Evolutionary conservation across 129 eudicot species (phyloP).

Genomic region (Solidago caesia): DNA sequence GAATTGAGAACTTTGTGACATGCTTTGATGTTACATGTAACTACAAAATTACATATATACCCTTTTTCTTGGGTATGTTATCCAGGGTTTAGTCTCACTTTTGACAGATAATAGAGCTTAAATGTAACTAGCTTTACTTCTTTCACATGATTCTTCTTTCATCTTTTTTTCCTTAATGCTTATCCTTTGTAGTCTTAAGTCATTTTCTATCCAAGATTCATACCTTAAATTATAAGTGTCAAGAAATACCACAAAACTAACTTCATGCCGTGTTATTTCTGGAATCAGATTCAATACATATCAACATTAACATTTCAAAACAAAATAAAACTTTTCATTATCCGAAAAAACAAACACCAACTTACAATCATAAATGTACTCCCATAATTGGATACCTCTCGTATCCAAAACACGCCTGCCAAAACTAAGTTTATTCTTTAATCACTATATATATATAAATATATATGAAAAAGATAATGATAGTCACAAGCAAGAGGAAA

Average conservation of each 20-base stretch:
- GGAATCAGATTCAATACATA: slow-evolving; percentile 10
- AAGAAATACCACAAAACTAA: slow-evolving; percentile 10
- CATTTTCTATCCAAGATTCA: slow-evolving; percentile 30
- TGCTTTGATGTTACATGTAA: slow-evolving; percentile 33
- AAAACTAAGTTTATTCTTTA: slow-evolving; percentile 34
- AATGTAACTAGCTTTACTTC: slow-evolving; percentile 23
- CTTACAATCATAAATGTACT: slow-evolving; percentile 36
- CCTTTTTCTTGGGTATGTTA: slow-evolving; percentile 21
- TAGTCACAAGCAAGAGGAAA: slow-evolving; percentile 27
- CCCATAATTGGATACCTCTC: slow-evolving; percentile 29
- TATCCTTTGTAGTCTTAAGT: slow-evolving; percentile 32
- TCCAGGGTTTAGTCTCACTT: slow-evolving; percentile 21
- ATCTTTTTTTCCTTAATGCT: slow-evolving; percentile 25
- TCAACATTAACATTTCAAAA: slow-evolving; percentile 19
- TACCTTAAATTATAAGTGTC: slow-evolving; percentile 10
- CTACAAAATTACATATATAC: slow-evolving; percentile 30
- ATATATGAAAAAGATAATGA: slow-evolving; percentile 27
- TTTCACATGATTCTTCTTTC: slow-evolving; percentile 41
- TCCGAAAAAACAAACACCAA: slow-evolving; percentile 29
- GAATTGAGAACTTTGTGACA: slow-evolving; percentile 31
- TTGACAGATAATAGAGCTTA: background rate
- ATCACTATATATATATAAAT: slow-evolving; percentile 6
- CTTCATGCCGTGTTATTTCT: slow-evolving; percentile 25
- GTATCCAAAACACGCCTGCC: slow-evolving; percentile 28
- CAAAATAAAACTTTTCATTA: slow-evolving; percentile 22